Evolutionary conservation across 2,329 filamentous ascomycete species (phyloP), one percentile per base, ranked within the genome.

Genomic region (Daldinia eschscholtzii): DNA sequence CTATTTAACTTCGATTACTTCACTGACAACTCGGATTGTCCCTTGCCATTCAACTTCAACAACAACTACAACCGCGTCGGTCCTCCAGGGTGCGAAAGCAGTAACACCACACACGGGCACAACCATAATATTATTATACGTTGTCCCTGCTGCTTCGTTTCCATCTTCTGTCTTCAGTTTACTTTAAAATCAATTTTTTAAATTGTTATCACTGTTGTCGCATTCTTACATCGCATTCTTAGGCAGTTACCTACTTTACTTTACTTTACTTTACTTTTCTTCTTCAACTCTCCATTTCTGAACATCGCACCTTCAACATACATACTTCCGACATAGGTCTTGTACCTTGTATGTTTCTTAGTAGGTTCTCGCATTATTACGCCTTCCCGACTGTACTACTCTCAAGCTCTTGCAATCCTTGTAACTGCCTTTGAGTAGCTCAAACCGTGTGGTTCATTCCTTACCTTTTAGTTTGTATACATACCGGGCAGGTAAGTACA

Each of bases 401-500:
- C 23, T 37, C 13, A 42, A 18, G 20, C 37, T 9, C n/a, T 53
- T 35, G 13, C 10, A n/a, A 39, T 15, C 52, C 35, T 20, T 37
- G 42, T n/a, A 35, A 59, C 42, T 59, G 30, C 41, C 41, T 48
- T 23, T 9, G 26, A 37, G 3, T n/a, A 50, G 26, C 12, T 48
- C 4, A 30, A 42, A 42, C 53, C 23, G 30, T 57, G 23, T 56
- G 12, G 59, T 23, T 15, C 37, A 37, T 62, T 46, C 59, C 52
- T 23, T 23, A 23, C 20, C 4, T 23, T 35, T 48, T 15, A n/a
- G 13, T 42, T 37, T n/a, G 26, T 6, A 42, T 20, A 52, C 23
- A 42, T 20, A 52, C 23, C 26, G 56, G n/a, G n/a, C 28, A 48
- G 65, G 68, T 70, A 70, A 65, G 68, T 60, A 61, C 68, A 33